Base-by-base conservation (phyloP, 192 early-diverging fungal species). In the Coemansia sp. region DNA sequence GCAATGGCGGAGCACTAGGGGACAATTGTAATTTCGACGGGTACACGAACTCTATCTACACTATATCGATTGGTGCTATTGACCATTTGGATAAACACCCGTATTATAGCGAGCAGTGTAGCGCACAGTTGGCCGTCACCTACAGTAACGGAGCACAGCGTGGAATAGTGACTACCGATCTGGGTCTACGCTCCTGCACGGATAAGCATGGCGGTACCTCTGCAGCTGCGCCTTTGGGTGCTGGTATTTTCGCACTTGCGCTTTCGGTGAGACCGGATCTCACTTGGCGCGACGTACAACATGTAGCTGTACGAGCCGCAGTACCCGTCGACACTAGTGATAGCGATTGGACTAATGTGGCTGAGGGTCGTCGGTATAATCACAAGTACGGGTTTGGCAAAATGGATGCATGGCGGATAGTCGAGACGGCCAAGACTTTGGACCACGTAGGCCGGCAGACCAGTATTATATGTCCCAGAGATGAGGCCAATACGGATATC, bases 11-110 rank as follows among this genome's bases (percentile, higher is more conserved):
- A 0, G 74, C 79, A 1, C 69, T 57, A 3, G 84, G 86, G 43
- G 96, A 98, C 64, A 96, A 98, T 78, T 98, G 96, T 84, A 98
- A 98, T 77, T 95, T 89, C 85, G 95, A 98, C 70, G 95, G 95
- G 13, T 97, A 97, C 81, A 95, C 95, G 28, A 98, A 98, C 84
- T 92, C 90, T 68, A 93, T 96, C 16, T 98, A 94, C 76, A 97
- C 96, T 2, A 90, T 98, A 66, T 95, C 95, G 3, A 91, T 98
- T 11, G 92, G 93, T 6, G 94, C 96, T 28, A 85, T 98, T 43
- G 90, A 93, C 69, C 88, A 91, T 40, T 57, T 78, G 1, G 91
- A 93, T 47, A 58, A 82, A 5, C 94, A 95, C 70, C 95, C 96
- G 6, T 77, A 75, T 46, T 98, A 97, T 72, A 89, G 94, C 19